phyloP scores from a whole-genome alignment of 1,284 basidiomycete species.

The Cystobasidium slooffiae region DNA sequence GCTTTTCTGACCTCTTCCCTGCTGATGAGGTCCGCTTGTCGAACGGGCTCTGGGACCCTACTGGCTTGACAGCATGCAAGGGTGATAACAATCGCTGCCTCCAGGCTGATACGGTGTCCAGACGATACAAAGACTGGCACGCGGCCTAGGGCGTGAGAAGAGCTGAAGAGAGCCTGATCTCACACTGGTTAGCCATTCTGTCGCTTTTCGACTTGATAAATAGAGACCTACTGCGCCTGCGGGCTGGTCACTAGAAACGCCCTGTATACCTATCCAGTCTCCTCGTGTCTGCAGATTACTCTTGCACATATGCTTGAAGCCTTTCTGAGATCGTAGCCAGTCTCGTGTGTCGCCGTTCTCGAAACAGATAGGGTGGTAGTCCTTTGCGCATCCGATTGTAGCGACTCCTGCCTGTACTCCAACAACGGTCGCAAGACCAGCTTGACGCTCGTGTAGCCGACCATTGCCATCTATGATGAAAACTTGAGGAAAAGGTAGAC shows the following conservation, averaged over 20 bases:
- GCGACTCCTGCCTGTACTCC: slow-evolving; percentile 52
- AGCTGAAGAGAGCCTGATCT: slow-evolving; percentile 49
- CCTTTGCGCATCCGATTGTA: slow-evolving; percentile 54
- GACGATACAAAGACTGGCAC: slow-evolving; percentile 54
- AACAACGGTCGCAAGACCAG: slow-evolving; percentile 53
- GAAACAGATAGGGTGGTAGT: slow-evolving; percentile 51
- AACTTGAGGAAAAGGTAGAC: slow-evolving; percentile 51
- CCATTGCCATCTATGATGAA: slow-evolving; percentile 56
- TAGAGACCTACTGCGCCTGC: slow-evolving; percentile 46
- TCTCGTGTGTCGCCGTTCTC: slow-evolving; percentile 7
- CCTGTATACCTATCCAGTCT: slow-evolving; percentile 51
- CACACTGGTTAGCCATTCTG: neutral
- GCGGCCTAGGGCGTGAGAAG: slow-evolving; percentile 45
- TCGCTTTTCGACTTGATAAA: neutral
- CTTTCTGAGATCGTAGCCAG: slow-evolving; percentile 51
- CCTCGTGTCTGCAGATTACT: slow-evolving; percentile 47
- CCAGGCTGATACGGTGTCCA: slow-evolving; percentile 53
- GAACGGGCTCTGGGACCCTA: slow-evolving; percentile 53
- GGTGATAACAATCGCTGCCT: slow-evolving; percentile 48
- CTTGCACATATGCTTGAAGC: slow-evolving; percentile 50
- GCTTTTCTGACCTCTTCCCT: neutral
- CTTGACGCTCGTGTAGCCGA: slow-evolving; percentile 52
- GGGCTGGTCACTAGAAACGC: neutral
- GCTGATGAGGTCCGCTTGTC: slow-evolving; percentile 51
- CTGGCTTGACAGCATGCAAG: slow-evolving; percentile 47